Base-by-base conservation (phyloP, 805 yeast species). In the Pichia scutulata region DNA sequence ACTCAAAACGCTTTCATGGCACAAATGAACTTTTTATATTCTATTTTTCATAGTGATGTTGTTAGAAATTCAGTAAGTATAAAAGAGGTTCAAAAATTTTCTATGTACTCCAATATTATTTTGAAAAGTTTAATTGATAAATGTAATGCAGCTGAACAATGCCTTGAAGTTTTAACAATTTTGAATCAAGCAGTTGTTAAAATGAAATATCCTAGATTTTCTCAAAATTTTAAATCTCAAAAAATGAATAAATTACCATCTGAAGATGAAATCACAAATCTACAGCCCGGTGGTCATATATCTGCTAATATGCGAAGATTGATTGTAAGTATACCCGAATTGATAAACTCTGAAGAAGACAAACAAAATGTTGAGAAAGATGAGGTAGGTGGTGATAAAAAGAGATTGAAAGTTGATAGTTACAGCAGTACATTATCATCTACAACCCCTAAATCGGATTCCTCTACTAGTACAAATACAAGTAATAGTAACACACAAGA, bases 1-100 rank as follows among this genome's bases (percentile, higher is more conserved):
- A 90, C 88, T 3, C 95, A 89, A 64, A 89, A 88, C 62, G 70
- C 88, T 48, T 88, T 88, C 62, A 84, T 86, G 85, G 90, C 96
- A 0, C 95, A 95, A 0, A 84, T 92, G 25, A 84, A 96, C 1
- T 89, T 81, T 57, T 70, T 89, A 42, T 89, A 86, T 62, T 77
- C 89, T 1, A 72, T 88, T 14, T 89, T 86, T 63, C 84, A 84
- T 62, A 78, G 86, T 37, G 72, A 72, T n/a, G 75, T 73, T 44
- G 78, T 76, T 2, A 64, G 84, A 22, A 61, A 66, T 7, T 67
- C 68, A 7, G 73, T 80, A 19, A 63, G 75, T 1, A 56, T 79
- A 21, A 70, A 72, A 22, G 79, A 75, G 44, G 72, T 82, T 33
- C 80, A 85, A 23, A 71, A 70, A 25, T 67, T 70, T 40, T 69